Evolutionary conservation across 495 filamentous ascomycete genomes (phyloP), one percentile per base, ranked within the genome.

Genomic region (Tuber melanosporum): DNA sequence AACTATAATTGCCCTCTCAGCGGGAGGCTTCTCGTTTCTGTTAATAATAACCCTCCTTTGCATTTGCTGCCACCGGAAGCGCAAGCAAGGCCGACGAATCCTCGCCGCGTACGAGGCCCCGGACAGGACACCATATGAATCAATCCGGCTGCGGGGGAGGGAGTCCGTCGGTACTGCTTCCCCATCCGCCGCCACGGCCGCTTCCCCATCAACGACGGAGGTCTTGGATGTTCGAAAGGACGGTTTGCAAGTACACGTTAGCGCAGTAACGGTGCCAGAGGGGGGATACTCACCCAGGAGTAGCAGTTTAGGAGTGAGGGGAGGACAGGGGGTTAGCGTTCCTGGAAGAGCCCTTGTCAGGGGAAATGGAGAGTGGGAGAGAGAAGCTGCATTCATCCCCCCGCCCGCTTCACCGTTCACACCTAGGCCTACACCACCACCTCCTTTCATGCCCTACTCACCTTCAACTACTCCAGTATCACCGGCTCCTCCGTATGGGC

Each of bases 71-170:
- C 80, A 80, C 45, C 80, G 80, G 17, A 82, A 82, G 46, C 77
- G 81, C 42, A 76, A 82, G 44, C 73, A 80, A 74, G 81, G 81
- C 7, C 81, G 77, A 44, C 45, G 66, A 6, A 74, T 80, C n/a
- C 81, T 82, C 36, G 80, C 80, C 8, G 81, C 81, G 8, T 82
- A 82, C 46, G 81, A 82, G 46, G 66, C 81, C 22, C 80, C 81
- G 17, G 73, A 82, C 32, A 75, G 81, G 3, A 70, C 49, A 45
- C 80, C 81, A 12, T 82, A 82, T 69, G 75, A 75, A 73, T 73
- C 77, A 22, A 76, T 82, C 47, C 76, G 70, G 6, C 62, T 80
- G 39, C 79, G 76, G 44, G 66, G 36, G 36, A 76, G 73, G 39
- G 76, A 32, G n/a, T 76, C 78, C 19, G 52, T 77, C 9, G n/a